phyloP scores from a whole-genome alignment of 805 yeast genomes.

The Pichia membranifaciens region DNA sequence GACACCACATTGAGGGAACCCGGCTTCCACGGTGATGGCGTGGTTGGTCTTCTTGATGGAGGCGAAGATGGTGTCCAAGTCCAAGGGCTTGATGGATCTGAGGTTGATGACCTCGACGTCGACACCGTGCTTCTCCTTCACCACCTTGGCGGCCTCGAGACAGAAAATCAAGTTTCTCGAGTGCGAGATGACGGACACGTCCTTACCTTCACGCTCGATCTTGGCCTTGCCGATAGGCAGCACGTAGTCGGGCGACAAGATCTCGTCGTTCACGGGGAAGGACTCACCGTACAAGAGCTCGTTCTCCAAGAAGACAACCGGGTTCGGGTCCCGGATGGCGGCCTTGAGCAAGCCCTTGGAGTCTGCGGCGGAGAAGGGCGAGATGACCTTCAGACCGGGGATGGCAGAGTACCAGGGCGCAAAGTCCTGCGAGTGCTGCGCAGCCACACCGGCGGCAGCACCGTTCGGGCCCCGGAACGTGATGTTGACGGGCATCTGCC shows the following conservation, averaged over 20 bases:
- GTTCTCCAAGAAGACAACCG: slow-evolving; percentile 92
- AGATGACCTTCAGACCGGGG: slow-evolving; percentile 95
- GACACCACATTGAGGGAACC: slow-evolving; percentile 97
- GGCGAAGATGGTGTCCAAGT: slow-evolving; percentile 74
- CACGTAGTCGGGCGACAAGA: slow-evolving; percentile 78
- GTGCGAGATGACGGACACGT: slow-evolving; percentile 84
- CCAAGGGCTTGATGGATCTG: slow-evolving; percentile 96
- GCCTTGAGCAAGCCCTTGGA: slow-evolving; percentile 94
- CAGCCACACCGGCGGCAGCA: slow-evolving; percentile 99
- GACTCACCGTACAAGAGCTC: slow-evolving; percentile 91
- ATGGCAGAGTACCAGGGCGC: slow-evolving; percentile 97
- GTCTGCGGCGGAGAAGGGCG: slow-evolving; percentile 95
- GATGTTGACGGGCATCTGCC: slow-evolving; percentile 94
- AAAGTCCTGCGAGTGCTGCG: slow-evolving; percentile 98
- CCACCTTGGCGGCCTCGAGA: slow-evolving; percentile 81
- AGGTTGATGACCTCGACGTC: slow-evolving; percentile 91
- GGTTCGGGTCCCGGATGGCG: slow-evolving; percentile 97
- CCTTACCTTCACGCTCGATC: slow-evolving; percentile 89
- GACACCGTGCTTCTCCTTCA: slow-evolving; percentile 80
- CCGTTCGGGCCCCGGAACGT: slow-evolving; percentile 99
- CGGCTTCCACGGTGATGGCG: slow-evolving; percentile 92
- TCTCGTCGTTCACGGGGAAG: slow-evolving; percentile 86
- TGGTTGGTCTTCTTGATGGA: slow-evolving; percentile 96
- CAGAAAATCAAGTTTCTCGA: slow-evolving; percentile 85
- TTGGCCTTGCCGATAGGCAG: slow-evolving; percentile 95